These are phyloP conservation scores for Diaporthe batatas DNA, from an alignment of 2,329 filamentous ascomycete species.

Conservation along the genomic window DNA sequence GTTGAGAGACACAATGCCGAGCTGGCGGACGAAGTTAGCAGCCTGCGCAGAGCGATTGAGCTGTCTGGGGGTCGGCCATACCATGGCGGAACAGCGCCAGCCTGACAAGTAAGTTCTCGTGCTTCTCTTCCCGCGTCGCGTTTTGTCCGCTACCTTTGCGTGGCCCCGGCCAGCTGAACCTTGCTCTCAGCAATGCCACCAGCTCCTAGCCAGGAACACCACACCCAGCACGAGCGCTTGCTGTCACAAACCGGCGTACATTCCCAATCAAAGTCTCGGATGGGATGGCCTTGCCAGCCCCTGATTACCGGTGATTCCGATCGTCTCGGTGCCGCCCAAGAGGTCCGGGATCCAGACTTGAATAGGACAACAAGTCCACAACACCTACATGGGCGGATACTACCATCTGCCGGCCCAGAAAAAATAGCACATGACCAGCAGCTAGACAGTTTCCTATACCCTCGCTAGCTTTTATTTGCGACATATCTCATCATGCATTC, in stretches of 20 bases:
- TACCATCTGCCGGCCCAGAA: background rate
- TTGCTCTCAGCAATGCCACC: background rate
- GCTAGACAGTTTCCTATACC: constrained; percentile 22
- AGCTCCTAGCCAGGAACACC: background rate
- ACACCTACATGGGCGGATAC: background rate
- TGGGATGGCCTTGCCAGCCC: background rate
- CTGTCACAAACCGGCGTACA: background rate
- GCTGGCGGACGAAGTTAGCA: constrained; percentile 29
- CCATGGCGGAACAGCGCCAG: constrained; percentile 6
- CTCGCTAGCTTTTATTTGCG: constrained; percentile 25
- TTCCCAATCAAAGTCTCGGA: no score
- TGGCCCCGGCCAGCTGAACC: background rate
- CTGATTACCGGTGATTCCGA: background rate
- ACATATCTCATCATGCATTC: constrained; percentile 32
- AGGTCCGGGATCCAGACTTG: background rate
- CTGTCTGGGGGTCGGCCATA: constrained; percentile 11
- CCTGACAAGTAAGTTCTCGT: constrained; percentile 13
- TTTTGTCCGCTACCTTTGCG: background rate
- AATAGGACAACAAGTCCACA: background rate
- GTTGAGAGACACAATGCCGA: constrained; percentile 30
- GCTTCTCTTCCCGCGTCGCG: background rate
- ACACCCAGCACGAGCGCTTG: background rate
- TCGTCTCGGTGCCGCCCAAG: background rate
- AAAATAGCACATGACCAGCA: background rate
- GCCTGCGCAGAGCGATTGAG: constrained; percentile 20